Conservation (phyloP, 306 rosid species). For the Cucurbita ficifolia region DNA sequence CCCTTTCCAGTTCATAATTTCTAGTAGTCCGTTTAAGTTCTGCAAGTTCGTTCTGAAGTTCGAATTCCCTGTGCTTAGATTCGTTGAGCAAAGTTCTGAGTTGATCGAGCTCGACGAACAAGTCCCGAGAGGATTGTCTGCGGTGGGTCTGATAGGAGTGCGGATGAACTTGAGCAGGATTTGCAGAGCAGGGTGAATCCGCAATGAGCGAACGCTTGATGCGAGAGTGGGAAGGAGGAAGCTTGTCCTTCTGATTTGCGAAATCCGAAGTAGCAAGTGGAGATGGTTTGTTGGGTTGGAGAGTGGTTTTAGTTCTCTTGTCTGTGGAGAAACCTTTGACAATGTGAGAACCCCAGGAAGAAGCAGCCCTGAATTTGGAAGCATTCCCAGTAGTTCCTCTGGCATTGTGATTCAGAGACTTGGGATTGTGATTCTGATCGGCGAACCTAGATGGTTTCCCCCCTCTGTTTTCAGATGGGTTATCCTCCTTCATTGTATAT, state of each 20-base stretch:
- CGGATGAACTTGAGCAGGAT: slow-evolving; percentile 55
- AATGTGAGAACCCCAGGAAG: slow-evolving; percentile 89
- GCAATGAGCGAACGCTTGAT: slow-evolving; percentile 71
- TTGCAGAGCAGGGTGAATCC: slow-evolving; percentile 57
- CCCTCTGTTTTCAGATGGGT: slow-evolving; percentile 45
- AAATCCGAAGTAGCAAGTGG: slow-evolving; percentile 31
- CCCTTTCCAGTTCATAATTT: slow-evolving; percentile 28
- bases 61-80: slow-evolving; percentile 67
- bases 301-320: slow-evolving; percentile 35
- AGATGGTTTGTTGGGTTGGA: slow-evolving; percentile 27
- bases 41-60: slow-evolving; percentile 61
- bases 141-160: slow-evolving; percentile 47
- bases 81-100: slow-evolving; percentile 63
- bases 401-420: slow-evolving; percentile 18
- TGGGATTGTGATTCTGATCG: slow-evolving; percentile 73
- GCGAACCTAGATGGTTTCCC: slow-evolving; percentile 38
- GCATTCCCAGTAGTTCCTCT: slow-evolving; percentile 32
- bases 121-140: slow-evolving; percentile 83
- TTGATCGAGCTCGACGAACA: slow-evolving; percentile 80
- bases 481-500: slow-evolving; percentile 66
- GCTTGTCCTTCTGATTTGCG: slow-evolving; percentile 29
- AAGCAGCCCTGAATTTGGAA: slow-evolving; percentile 46
- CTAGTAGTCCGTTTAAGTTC: slow-evolving; percentile 36
- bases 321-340: slow-evolving; percentile 77
- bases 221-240: slow-evolving; percentile 44